Percentiles rank a stretch among this genome's conserved stretches.
Evolutionary conservation across 2,329 filamentous ascomycete species (phyloP).

Genomic region (Capronia americana): DNA sequence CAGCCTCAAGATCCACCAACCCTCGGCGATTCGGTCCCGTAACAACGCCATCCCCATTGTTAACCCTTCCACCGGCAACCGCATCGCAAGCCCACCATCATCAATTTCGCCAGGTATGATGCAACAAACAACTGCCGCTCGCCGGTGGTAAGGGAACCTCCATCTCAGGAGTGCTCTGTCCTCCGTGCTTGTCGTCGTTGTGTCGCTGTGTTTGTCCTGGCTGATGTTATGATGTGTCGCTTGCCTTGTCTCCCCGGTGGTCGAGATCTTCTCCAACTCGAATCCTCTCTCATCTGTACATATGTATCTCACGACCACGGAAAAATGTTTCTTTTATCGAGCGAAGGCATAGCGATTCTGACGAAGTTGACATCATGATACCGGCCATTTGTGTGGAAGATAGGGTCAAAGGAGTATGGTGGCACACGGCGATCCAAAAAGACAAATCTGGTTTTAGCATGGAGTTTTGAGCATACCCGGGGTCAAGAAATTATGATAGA

Average conservation of each 20-base stretch:
- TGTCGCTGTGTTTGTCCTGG: slow-evolving; percentile 37
- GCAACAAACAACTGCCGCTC: slow-evolving; percentile 58
- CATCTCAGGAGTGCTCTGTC: slow-evolving; percentile 29
- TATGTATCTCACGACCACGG: slow-evolving; percentile 35
- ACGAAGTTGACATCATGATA: slow-evolving; percentile 41
- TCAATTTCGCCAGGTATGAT: slow-evolving; percentile 70
- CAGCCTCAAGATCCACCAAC: slow-evolving; percentile 87
- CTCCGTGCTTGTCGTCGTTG: slow-evolving; percentile 35
- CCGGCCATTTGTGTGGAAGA: slow-evolving; percentile 36
- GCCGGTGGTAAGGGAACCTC: slow-evolving; percentile 44
- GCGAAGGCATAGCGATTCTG: slow-evolving; percentile 40
- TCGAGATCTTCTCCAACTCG: slow-evolving; percentile 26
- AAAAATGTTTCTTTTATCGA: slow-evolving; percentile 33
- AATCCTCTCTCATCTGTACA: slow-evolving; percentile 31
- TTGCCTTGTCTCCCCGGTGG: slow-evolving; percentile 33
- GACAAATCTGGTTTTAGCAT: slow-evolving; percentile 36
- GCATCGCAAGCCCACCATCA: slow-evolving; percentile 85
- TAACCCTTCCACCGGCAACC: slow-evolving; percentile 88
- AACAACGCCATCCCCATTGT: slow-evolving; percentile 98
- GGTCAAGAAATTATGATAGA: slow-evolving; percentile 37
- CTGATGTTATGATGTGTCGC: slow-evolving; percentile 39
- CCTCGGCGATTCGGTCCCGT: slow-evolving; percentile 73
- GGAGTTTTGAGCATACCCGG: slow-evolving; percentile 38
- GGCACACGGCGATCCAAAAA: slow-evolving; percentile 39
- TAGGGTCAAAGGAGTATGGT: slow-evolving; percentile 35